These are phyloP conservation scores for Yarrowia osloensis DNA, from an alignment of 805 yeast genomes.

Conservation along the genomic window DNA sequence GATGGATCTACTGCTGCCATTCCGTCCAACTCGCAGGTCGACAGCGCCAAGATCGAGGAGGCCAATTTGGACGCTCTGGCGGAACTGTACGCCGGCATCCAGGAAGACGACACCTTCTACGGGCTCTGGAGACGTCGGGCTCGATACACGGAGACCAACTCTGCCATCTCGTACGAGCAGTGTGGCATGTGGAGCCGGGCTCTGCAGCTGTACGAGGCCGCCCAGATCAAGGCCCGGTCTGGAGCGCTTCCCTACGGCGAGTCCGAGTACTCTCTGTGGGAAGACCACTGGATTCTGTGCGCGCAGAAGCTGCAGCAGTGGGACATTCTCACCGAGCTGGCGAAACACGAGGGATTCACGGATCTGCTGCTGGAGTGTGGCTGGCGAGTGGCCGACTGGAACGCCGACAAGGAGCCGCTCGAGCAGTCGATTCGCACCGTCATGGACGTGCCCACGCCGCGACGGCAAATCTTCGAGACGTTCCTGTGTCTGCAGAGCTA, in stretches of 20 bases:
- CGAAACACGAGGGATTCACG: conserved; percentile 97
- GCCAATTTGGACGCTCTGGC: conserved; percentile 87
- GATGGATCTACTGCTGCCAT: conserved; percentile 53
- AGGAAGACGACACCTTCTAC: conserved; percentile 95
- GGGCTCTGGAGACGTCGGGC: conserved; percentile 98
- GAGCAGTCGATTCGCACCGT: conserved; percentile 94
- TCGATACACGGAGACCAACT: conserved; percentile 87
- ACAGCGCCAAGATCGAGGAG: conserved; percentile 74
- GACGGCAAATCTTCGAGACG: conserved; percentile 94
- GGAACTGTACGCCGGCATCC: conserved; percentile 82
- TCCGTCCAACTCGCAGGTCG: conserved; percentile 51
- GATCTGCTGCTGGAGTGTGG: conserved; percentile 96
- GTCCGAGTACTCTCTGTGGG: conserved; percentile 94
- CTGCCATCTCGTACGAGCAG: conserved; percentile 92
- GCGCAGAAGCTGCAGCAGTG: conserved; percentile 97
- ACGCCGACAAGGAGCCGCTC: conserved; percentile 87
- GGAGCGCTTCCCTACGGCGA: conserved; percentile 95
- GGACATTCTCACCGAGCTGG: conserved; percentile 94
- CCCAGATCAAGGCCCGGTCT: conserved; percentile 93
- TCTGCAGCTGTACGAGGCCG: conserved; percentile 88
- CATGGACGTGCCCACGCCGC: conserved; percentile 98
- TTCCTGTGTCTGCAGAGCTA: conserved; percentile 90
- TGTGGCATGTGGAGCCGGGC: conserved; percentile 95
- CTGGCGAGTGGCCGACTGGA: conserved; percentile 99
- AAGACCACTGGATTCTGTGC: conserved; percentile 96